These are phyloP conservation scores for Saccharomyces paradoxus DNA, from an alignment of 805 yeast species.

Conservation along the genomic window DNA sequence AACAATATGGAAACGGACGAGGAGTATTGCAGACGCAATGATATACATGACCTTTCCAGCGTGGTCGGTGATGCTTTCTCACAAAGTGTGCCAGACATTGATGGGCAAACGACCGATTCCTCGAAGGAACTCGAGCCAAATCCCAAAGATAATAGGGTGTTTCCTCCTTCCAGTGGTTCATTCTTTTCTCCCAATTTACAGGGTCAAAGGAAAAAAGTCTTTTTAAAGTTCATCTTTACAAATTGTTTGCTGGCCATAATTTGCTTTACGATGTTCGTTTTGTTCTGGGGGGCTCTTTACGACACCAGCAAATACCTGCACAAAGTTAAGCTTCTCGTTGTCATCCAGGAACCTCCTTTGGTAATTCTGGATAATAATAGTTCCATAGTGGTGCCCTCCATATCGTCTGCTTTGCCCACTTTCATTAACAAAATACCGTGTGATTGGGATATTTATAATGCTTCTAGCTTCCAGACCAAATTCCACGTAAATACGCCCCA, in stretches of 20 bases:
- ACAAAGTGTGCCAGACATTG: background rate
- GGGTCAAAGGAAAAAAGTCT: constrained; percentile 6
- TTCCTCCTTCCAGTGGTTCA: background rate
- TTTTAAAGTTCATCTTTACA: constrained; percentile 3
- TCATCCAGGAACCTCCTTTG: constrained; percentile 26
- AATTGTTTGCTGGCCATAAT: constrained; percentile 15
- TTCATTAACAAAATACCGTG: constrained; percentile 15
- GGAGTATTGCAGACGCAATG: background rate
- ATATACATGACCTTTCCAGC: background rate
- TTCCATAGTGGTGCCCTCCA: constrained; percentile 4
- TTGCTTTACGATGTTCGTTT: constrained; percentile 18
- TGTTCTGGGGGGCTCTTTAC: constrained; percentile 34
- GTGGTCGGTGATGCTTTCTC: background rate
- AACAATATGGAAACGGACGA: background rate
- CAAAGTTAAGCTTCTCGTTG: constrained; percentile 27
- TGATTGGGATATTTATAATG: constrained; percentile 27
- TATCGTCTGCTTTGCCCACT: constrained; percentile 5
- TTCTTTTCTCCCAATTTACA: constrained; percentile 11
- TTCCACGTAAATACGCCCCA: constrained; percentile 11
- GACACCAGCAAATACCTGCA: constrained; percentile 18
- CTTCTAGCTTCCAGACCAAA: constrained; percentile 18
- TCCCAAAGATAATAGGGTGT: background rate
- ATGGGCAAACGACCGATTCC: background rate
- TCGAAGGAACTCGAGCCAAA: background rate
- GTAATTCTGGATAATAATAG: constrained; percentile 1